Percentiles rank a stretch among this genome's conserved stretches.
Conservation (phyloP, 495 filamentous ascomycete genomes). For the Parathielavia hyrcaniae region DNA sequence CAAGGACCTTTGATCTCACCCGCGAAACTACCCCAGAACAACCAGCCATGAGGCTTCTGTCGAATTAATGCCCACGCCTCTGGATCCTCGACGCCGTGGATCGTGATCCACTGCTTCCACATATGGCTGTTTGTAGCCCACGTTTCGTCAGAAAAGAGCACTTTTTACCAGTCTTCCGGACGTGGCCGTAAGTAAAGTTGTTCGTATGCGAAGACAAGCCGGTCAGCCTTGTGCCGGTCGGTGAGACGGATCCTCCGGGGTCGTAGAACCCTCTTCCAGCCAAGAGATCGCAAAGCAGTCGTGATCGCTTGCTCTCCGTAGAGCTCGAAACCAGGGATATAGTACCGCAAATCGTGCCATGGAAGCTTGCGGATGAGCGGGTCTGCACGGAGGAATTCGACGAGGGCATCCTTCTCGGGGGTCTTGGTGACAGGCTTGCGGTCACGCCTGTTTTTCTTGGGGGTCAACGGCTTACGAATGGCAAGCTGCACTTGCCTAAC, state of each 20-base stretch:
- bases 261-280: background rate
- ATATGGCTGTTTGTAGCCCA: background rate
- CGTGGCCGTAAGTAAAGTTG: background rate
- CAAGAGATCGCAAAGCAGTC: background rate
- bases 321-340: background rate
- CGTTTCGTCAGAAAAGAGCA: slow-evolving; percentile 1
- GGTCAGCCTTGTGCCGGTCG: background rate
- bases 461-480: background rate
- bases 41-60: background rate
- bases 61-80: background rate
- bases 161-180: background rate
- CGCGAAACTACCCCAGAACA: background rate
- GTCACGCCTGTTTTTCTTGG: background rate
- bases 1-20: background rate
- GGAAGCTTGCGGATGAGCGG: background rate
- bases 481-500: background rate
- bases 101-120: background rate
- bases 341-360: background rate
- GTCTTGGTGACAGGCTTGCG: background rate
- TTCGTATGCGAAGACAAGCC: background rate
- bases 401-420: background rate
- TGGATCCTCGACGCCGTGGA: background rate
- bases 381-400: background rate
- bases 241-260: background rate
- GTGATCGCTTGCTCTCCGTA: background rate